phyloP scores from a whole-genome alignment of 306 rosid genomes.

The Vigna mungo region DNA sequence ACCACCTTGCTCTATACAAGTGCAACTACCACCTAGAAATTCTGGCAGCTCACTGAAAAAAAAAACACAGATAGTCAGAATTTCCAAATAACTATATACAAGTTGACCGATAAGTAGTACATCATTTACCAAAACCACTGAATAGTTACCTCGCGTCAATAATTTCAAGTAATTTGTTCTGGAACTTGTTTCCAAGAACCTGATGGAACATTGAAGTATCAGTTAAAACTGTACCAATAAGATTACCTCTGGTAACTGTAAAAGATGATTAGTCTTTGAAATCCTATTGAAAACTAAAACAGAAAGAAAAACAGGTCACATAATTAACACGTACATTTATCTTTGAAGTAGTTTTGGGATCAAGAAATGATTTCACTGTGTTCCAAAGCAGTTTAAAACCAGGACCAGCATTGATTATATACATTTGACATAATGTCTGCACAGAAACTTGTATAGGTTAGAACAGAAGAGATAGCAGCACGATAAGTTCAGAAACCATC shows the following conservation, averaged over 20 bases:
- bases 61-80: constrained; percentile 41
- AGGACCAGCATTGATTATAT: constrained; percentile 91
- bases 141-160: constrained; percentile 75
- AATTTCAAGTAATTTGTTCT: constrained; percentile 76
- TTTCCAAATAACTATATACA: constrained; percentile 17
- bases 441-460: constrained; percentile 41
- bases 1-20: constrained; percentile 77
- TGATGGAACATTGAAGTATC: constrained; percentile 49
- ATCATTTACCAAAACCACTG: constrained; percentile 18
- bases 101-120: constrained; percentile 35
- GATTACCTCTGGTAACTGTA: neutral
- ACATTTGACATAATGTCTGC: constrained; percentile 89
- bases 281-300: constrained; percentile 24
- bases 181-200: constrained; percentile 92
- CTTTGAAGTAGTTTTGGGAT: constrained; percentile 86
- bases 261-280: constrained; percentile 33
- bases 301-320: constrained; percentile 4
- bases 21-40: constrained; percentile 85
- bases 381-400: constrained; percentile 93
- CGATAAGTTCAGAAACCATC: constrained; percentile 34
- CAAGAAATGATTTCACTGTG: constrained; percentile 84
- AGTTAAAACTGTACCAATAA: constrained; percentile 29
- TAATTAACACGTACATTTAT: constrained; percentile 76
- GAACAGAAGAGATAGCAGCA: constrained; percentile 36
- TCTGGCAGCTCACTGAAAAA: constrained; percentile 85